Evolutionary conservation across 371 early-diverging fungal genomes (phyloP), one percentile per base, ranked within the genome.

Genomic region (Rhizopus delemar): DNA sequence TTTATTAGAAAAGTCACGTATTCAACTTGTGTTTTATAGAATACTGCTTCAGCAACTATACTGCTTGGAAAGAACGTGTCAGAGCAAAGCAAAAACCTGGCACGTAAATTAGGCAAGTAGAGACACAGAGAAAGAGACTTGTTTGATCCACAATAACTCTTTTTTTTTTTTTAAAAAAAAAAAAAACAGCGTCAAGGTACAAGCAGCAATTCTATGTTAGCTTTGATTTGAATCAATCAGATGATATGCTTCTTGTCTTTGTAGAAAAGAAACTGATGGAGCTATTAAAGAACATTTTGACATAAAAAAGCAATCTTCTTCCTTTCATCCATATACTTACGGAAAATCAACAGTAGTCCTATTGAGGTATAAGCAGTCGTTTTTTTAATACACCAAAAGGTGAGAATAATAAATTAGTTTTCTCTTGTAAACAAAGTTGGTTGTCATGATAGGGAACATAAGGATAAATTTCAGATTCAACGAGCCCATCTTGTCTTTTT

Each of bases 191-290:
- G 8, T 34, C 66, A 4, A 74, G 71, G 53, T 70, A 77, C 49
- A 65, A 68, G 11, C 70, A 74, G 22, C 77, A 77, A 31, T 80
- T 80, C 33, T 75, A 65, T 53, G 63, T 80, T 12, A 77, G 74
- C 39, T 58, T 75, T 35, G 65, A 75, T 57, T 28, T 75, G 8
- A 62, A 46, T 22, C 71, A 57, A 31, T 62, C 73, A 8, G 77
- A 80, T 35, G 75, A 77, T 35, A 57, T 80, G 65, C 51, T 79
- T 34, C 51, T 70, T 57, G 74, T 70, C 9, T 80, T 80, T 64
- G 64, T 71, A 28, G 80, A 80, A 57, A 80, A 80, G 63, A 80
- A 80, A 60, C 46, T 80, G 39, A 66, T 53, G 9, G 69, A 63
- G 22, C 49, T 75, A 55, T 61, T 78, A 16, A 78, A 75, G 55